Evolutionary conservation across 108 stramenopile genomes (phyloP), one percentile per base, ranked within the genome.

Genomic region (Cylindrotheca fusiformis): DNA sequence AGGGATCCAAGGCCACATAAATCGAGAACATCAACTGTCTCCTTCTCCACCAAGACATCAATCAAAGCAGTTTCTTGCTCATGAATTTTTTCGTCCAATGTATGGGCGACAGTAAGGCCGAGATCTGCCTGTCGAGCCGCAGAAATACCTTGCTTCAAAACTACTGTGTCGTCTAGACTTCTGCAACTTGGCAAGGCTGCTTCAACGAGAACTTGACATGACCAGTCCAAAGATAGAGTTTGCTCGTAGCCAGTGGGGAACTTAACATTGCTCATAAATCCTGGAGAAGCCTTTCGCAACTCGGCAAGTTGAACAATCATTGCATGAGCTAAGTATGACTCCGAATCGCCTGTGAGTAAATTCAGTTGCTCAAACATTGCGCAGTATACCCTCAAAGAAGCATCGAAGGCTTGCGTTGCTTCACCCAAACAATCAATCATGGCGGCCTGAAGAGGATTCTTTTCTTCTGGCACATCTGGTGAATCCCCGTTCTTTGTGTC

Each of bases 351-450:
- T 14, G 82, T 74, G 18, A 71, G 21, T 18, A 74, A 14, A n/a
- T 84, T 54, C 26, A 88, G 69, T 28, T 70, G 68, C 28, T 64
- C 77, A n/a, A 94, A 36, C 82, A 84, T 88, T 57, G 92, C 87
- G 19, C 73, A 74, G 56, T 88, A 90, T 3, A 84, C 88, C 14
- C 87, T 75, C 20, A 90, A 68, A 2, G 92, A 90, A 4, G 88
- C 92, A 24, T 80, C 85, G 66, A 77, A 94, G 3, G 83, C 85
- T 32, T 74, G 68, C 0, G 84, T 56, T 10, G 81, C 83, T 59
- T 94, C 92, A 14, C 48, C 46, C 10, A 94, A 67, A 69, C 85
- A 87, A 25, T 88, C 87, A 12, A 81, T 64, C 44, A 88, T 65
- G 25, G 73, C 52, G 6, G 52, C 50, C n/a, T 86, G 20, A 36